Evolutionary conservation across 257 asterid species (phyloP).

Genomic region (Prunella vulgaris): DNA sequence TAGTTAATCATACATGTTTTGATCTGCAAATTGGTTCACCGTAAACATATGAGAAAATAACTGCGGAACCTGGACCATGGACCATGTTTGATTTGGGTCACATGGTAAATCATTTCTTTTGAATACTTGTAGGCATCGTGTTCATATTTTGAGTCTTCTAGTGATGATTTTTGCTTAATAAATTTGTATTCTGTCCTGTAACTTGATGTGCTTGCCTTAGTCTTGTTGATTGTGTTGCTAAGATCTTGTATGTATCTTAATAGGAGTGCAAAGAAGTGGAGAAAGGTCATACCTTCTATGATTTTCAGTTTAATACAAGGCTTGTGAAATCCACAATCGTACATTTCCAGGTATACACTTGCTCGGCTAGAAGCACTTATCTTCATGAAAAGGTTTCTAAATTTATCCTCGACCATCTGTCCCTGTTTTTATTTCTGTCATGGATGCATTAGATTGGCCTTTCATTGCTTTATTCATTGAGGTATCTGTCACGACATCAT

Average conservation of each 20-base stretch:
- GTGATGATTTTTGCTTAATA: background rate
- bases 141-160: background rate
- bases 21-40: background rate
- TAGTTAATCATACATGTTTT: too few relatives aligned
- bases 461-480: background rate
- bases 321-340: slow-evolving; percentile 86
- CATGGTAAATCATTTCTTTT: too few relatives aligned
- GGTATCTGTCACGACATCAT: background rate
- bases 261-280: slow-evolving; percentile 81
- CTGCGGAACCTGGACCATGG: too few relatives aligned
- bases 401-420: background rate
- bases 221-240: slow-evolving; percentile 18
- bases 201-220: background rate
- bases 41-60: background rate
- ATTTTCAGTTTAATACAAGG: slow-evolving; percentile 90
- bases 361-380: slow-evolving; percentile 1
- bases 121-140: too few relatives aligned
- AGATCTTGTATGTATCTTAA: slow-evolving; percentile 4
- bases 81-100: too few relatives aligned
- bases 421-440: background rate
- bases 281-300: slow-evolving; percentile 63
- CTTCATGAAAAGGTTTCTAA: background rate
- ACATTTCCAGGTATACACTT: slow-evolving; percentile 84
- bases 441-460: background rate
- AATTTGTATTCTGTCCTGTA: background rate